These are phyloP conservation scores for Phialemonium atrogriseum DNA, from an alignment of 2,329 filamentous ascomycete genomes.

Conservation along the genomic window DNA sequence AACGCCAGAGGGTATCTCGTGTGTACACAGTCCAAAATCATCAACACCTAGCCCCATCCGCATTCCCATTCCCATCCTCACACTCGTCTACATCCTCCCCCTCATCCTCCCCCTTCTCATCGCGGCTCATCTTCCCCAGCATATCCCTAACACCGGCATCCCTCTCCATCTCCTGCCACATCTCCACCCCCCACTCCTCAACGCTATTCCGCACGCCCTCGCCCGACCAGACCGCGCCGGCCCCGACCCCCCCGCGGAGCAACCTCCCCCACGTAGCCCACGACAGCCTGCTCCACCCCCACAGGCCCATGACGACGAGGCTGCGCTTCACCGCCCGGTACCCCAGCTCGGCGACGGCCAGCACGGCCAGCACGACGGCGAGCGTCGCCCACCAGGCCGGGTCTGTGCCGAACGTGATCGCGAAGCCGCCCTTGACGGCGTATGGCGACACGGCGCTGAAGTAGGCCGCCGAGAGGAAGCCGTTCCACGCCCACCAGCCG, in stretches of 20 bases:
- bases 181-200: conserved; percentile 43
- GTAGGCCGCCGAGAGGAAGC: conserved; percentile 61
- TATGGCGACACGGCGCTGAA: conserved; percentile 45
- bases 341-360: conserved; percentile 57
- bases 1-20: no score
- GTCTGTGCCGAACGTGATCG: conserved; percentile 58
- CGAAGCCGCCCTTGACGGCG: conserved; percentile 60
- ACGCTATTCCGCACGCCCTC: conserved; percentile 20
- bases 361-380: conserved; percentile 51
- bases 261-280: conserved; percentile 10
- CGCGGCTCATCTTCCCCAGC: conserved; percentile 30
- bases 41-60: not conserved
- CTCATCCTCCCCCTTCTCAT: conserved; percentile 18
- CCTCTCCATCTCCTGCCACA: conserved; percentile 52
- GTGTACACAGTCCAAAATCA: not conserved
- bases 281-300: conserved; percentile 25
- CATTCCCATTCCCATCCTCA: not conserved
- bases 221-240: conserved; percentile 8
- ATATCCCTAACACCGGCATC: conserved; percentile 35
- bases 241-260: conserved; percentile 7
- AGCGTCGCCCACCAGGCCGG: conserved; percentile 67
- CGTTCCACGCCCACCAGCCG: conserved; percentile 69
- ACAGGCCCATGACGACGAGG: conserved; percentile 35
- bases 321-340: conserved; percentile 41
- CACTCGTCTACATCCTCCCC: conserved; percentile 3